A percentile compares a stretch with the other conserved stretches of the same genome.
Conservation (phyloP, 2,329 filamentous ascomycete species). For the Xylaria digitata region DNA sequence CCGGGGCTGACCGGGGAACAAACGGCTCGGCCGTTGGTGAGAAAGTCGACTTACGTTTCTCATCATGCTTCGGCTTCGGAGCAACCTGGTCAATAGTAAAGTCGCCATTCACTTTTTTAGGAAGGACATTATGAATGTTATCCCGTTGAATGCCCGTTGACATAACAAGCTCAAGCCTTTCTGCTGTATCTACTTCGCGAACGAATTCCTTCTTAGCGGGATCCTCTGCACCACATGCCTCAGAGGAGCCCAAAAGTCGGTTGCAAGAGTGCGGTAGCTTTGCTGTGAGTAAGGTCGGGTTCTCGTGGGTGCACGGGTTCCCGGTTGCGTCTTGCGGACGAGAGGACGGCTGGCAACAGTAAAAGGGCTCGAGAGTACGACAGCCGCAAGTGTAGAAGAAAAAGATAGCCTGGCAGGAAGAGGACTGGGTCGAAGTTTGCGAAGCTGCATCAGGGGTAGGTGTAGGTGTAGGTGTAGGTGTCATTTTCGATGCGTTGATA, state of each 20-base stretch:
- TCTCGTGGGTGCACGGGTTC: constrained; percentile 33
- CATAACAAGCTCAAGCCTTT: constrained; percentile 32
- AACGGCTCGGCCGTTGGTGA: constrained; percentile 15
- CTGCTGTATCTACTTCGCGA: constrained; percentile 28
- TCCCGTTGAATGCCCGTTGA: constrained; percentile 24
- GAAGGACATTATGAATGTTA: constrained; percentile 21
- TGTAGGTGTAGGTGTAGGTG: no score
- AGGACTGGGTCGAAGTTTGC: not conserved
- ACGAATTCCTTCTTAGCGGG: constrained; percentile 24
- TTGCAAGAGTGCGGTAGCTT: constrained; percentile 26
- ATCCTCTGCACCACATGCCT: constrained; percentile 20
- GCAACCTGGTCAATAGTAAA: constrained; percentile 14
- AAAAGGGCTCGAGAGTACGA: constrained; percentile 21
- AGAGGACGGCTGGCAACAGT: constrained; percentile 30
- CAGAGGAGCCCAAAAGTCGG: not conserved
- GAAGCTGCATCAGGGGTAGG: not conserved
- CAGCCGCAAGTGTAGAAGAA: constrained; percentile 45
- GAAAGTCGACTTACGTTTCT: not conserved
- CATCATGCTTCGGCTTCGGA: not conserved
- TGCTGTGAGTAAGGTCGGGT: constrained; percentile 15
- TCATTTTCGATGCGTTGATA: no score
- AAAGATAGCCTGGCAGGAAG: constrained; percentile 38
- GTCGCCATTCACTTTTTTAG: constrained; percentile 2
- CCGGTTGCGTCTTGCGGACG: not conserved
- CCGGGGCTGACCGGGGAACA: not conserved